Evolutionary conservation across 2,329 filamentous ascomycete genomes (phyloP), one percentile per base, ranked within the genome.

Genomic region (Tolypocladium tropicale): DNA sequence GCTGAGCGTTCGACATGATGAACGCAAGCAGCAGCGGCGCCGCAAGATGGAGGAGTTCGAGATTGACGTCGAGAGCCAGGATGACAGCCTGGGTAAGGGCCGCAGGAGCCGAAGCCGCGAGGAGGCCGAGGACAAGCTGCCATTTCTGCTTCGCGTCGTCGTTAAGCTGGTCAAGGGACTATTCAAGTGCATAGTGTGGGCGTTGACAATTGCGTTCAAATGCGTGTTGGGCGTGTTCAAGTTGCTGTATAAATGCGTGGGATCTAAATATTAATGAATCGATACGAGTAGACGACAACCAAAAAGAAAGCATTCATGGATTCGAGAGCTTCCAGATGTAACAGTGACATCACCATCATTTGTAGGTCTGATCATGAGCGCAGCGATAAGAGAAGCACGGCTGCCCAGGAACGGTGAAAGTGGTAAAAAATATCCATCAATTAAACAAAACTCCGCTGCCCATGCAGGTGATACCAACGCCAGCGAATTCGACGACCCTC

Each of bases 41-140:
- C 67, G 67, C 37, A 76, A 74, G 60, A 75, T 81, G 64, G 79
- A 84, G 61, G 76, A 79, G 62, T 79, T 85, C 56, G 83, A 73
- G 66, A 70, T 85, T 39, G 83, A 86, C 61, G 67, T 86, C 6
- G 83, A 85, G 69, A 86, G 82, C 64, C 83, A 86, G 68, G 72
- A 74, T 54, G 78, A 76, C 60, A 78, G 72, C 59, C 57, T 69
- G 28, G 65, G 65, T 37, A 74, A 69, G 59, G 53, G 54, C n/a
- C 66, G 72, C 43, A 63, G 67, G 54, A 72, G 72, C 60, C 65
- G 67, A 54, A 72, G 72, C 60, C 65, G 68, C 12, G 65, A 68
- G 34, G 71, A 74, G 6, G 68, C 72, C 36, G 69, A 74, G 50
- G 76, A 81, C 32, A 77, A 78, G 65, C 62, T 81, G 62, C 81